Base-by-base conservation (phyloP, 176 grass and related monocot species). In the Lolium perenne region DNA sequence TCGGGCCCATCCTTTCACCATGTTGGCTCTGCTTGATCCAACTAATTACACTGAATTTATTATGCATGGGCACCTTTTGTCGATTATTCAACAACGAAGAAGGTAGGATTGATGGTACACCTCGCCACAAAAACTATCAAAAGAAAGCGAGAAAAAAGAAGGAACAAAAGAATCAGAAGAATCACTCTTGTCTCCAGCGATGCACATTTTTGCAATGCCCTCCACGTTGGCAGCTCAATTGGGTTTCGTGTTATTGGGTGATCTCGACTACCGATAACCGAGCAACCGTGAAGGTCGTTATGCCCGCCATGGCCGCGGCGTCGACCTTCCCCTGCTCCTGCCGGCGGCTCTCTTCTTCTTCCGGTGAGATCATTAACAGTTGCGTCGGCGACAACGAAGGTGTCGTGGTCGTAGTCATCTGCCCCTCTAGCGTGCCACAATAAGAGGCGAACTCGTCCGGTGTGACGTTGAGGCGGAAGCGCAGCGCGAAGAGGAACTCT, bases 401-500 rank as follows among this genome's bases (percentile, higher is more conserved):
- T 7, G 48, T 3, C 7, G 72, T 51, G 5, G 46, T 9, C 1
- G 47, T 75, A 0, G 23, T 4, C n/a, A 94, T 64, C 80, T 91
- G 69, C 60, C 79, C 89, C 80, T 96, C 84, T 38, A 96, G 89
- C 76, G 72, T 79, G 71, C 78, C 59, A 62, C 94, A 93, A 85
- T 92, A 94, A 5, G 87, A 81, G 2, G 85, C 86, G 87, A 96
- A 96, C 72, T 81, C 58, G 45, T 38, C 83, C 8, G 89, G 94
- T 47, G 85, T 66, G 78, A 96, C 87, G 82, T 91, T 93, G 77
- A 96, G 83, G 35, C 92, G 89, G 82, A 96, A 96, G 11, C 82
- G 86, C 13, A 93, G 61, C 7, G 89, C 91, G 77, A 93, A 96
- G 75, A 96, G 86, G 76, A 96, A 89, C 72, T 83, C 78, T 10